Evolutionary conservation across 2,329 filamentous ascomycete genomes (phyloP).

Genomic region (Apiospora malaysiana): DNA sequence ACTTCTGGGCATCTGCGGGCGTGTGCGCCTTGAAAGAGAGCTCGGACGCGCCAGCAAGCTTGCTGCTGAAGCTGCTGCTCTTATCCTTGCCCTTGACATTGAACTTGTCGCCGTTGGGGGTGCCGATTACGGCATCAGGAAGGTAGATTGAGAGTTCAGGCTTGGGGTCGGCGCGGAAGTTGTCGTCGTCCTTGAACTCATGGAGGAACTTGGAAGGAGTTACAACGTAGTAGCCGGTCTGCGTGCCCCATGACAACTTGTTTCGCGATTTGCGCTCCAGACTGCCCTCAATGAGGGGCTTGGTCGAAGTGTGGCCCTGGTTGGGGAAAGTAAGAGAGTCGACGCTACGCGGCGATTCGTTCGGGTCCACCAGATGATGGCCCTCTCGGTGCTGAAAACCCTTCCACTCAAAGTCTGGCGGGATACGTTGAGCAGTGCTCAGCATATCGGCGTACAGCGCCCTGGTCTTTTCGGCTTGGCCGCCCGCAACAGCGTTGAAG

Average conservation of each 20-base stretch:
- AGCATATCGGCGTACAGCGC: slow-evolving; percentile 86
- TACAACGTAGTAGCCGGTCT: slow-evolving; percentile 86
- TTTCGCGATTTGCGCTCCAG: slow-evolving; percentile 92
- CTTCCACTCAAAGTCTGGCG: slow-evolving; percentile 89
- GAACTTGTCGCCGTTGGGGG: slow-evolving; percentile 80
- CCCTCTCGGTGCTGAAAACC: slow-evolving; percentile 77
- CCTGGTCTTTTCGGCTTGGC: slow-evolving; percentile 81
- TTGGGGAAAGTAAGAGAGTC: slow-evolving; percentile 84
- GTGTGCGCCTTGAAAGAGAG: slow-evolving; percentile 88
- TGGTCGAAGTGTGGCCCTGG: slow-evolving; percentile 80
- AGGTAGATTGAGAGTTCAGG: slow-evolving; percentile 92
- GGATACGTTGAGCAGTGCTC: slow-evolving; percentile 75
- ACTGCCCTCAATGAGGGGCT: slow-evolving; percentile 83
- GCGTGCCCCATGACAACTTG: slow-evolving; percentile 78
- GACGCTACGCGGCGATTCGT: slow-evolving; percentile 74
- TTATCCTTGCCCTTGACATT: slow-evolving; percentile 94
- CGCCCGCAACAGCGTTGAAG: slow-evolving; percentile 80
- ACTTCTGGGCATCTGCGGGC: slow-evolving; percentile 78
- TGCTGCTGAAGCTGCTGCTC: slow-evolving; percentile 79
- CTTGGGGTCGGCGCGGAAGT: slow-evolving; percentile 70
- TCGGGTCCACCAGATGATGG: slow-evolving; percentile 78
- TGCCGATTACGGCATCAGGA: slow-evolving; percentile 83
- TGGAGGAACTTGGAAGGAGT: slow-evolving; percentile 89
- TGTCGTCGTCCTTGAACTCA: slow-evolving; percentile 94
- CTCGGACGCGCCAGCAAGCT: slow-evolving; percentile 80